Evolutionary conservation across 2,329 filamentous ascomycete species (phyloP).

Genomic region (Neoscytalidium dimidiatum): DNA sequence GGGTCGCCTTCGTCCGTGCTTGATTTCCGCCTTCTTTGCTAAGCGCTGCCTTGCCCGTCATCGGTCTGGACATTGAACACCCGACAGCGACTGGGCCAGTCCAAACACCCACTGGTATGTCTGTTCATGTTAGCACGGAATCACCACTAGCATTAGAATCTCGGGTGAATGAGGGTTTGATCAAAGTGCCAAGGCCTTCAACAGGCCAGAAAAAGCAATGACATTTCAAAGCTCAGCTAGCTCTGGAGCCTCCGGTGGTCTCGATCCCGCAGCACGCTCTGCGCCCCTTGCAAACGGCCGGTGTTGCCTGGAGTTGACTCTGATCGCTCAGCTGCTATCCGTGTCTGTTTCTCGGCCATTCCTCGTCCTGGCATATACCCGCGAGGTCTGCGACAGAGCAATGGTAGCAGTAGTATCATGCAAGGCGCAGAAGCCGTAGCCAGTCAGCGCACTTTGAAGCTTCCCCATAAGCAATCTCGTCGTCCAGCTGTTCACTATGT

Average conservation of each 20-base stretch:
- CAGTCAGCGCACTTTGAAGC: too few relatives aligned
- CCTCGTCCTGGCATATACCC: not conserved
- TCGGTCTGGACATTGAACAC: too few relatives aligned
- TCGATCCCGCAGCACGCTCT: not conserved
- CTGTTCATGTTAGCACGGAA: too few relatives aligned
- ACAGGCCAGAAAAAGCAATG: not conserved
- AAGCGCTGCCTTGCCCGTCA: slow-evolving; percentile 10
- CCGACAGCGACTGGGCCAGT: not conserved
- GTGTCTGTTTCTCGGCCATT: not conserved
- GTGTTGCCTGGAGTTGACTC: not conserved
- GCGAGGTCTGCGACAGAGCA: not conserved
- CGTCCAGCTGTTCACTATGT: too few relatives aligned
- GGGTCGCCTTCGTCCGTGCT: not conserved
- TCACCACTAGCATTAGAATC: too few relatives aligned
- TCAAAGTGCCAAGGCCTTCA: not conserved
- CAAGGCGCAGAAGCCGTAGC: too few relatives aligned
- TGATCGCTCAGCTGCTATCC: not conserved
- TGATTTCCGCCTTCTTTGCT: not conserved
- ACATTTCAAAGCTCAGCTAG: not conserved
- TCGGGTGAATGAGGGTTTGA: too few relatives aligned
- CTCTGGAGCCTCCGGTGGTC: not conserved
- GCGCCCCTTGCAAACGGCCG: not conserved
- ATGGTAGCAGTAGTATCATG: too few relatives aligned
- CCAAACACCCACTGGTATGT: not conserved
- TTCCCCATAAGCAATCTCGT: too few relatives aligned